These are phyloP conservation scores for Canna indica DNA, from an alignment of 176 grass and related monocot genomes.

Conservation along the genomic window DNA sequence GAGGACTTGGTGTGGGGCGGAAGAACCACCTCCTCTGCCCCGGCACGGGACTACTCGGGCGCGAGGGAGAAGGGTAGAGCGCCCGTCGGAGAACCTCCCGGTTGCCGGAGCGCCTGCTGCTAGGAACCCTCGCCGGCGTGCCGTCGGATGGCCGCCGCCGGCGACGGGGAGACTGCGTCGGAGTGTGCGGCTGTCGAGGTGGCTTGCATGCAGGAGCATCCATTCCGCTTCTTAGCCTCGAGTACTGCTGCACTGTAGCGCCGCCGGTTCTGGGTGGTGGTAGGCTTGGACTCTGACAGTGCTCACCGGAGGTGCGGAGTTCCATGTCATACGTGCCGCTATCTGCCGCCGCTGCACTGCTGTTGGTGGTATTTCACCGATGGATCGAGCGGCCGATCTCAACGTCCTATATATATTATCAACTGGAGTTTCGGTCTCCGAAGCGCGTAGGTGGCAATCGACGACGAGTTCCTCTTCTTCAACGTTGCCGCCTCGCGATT, in stretches of 20 bases:
- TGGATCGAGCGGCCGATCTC: not conserved
- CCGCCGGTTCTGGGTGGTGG: not conserved
- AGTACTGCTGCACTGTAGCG: too few species aligned
- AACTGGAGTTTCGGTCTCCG: not conserved
- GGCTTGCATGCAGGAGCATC: not conserved
- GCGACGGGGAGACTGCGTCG: not conserved
- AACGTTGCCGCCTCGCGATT: not conserved
- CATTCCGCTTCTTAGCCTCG: not conserved
- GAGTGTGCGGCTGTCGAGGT: not conserved
- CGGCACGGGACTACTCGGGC: conserved; percentile 14
- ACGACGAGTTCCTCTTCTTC: not conserved
- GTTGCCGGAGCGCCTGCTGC: conserved; percentile 13
- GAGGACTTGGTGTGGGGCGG: conserved; percentile 49
- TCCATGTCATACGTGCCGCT: not conserved
- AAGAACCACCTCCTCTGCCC: conserved; percentile 52
- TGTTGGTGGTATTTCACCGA: not conserved
- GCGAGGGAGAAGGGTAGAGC: conserved; percentile 35
- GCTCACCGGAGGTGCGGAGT: not conserved
- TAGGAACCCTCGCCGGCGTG: not conserved
- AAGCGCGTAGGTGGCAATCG: not conserved
- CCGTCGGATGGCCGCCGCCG: not conserved
- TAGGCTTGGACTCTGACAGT: not conserved
- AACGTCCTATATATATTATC: conserved; percentile 2
- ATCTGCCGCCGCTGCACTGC: not conserved
- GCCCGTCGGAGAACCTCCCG: conserved; percentile 62